These are phyloP conservation scores for Daedaleopsis sinensis DNA, from an alignment of 768 basidiomycete genomes.

Conservation along the genomic window DNA sequence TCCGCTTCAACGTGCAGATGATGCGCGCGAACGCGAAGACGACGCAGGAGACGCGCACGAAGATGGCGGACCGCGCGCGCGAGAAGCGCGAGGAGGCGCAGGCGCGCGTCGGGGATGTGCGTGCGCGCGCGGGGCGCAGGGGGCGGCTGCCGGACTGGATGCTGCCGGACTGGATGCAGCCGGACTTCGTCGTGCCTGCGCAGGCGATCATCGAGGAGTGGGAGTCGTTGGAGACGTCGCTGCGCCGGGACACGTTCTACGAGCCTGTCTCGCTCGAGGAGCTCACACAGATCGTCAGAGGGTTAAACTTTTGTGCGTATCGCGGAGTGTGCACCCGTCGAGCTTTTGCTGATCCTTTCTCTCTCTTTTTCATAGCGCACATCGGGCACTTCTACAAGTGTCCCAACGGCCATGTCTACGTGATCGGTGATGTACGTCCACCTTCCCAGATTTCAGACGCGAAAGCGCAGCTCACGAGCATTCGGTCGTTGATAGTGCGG, in stretches of 20 bases:
- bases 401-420: constrained; percentile 34
- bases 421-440: constrained; percentile 30
- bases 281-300: constrained; percentile 50
- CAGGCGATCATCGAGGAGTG: constrained; percentile 49
- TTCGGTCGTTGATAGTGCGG: constrained; percentile 25
- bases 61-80: constrained; percentile 27
- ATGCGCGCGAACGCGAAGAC: constrained; percentile 26
- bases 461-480: background rate
- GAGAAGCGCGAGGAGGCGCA: constrained; percentile 18
- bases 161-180: constrained; percentile 46
- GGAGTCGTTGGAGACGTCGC: constrained; percentile 41
- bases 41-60: constrained; percentile 20
- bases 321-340: background rate
- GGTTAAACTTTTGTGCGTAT: constrained; percentile 50
- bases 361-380: constrained; percentile 26
- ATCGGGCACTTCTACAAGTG: constrained; percentile 36
- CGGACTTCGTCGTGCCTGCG: constrained; percentile 44
- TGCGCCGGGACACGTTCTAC: constrained; percentile 51
- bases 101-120: constrained; percentile 1
- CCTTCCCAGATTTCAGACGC: background rate
- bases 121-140: constrained; percentile 2
- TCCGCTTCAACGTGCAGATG: constrained; percentile 50
- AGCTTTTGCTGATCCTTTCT: background rate
- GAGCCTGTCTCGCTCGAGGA: constrained; percentile 56
- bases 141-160: constrained; percentile 19